Percentiles rank a stretch among this genome's conserved stretches.
These are phyloP conservation scores for Wilcoxina mikolae DNA, from an alignment of 495 filamentous ascomycete species.

Conservation along the genomic window DNA sequence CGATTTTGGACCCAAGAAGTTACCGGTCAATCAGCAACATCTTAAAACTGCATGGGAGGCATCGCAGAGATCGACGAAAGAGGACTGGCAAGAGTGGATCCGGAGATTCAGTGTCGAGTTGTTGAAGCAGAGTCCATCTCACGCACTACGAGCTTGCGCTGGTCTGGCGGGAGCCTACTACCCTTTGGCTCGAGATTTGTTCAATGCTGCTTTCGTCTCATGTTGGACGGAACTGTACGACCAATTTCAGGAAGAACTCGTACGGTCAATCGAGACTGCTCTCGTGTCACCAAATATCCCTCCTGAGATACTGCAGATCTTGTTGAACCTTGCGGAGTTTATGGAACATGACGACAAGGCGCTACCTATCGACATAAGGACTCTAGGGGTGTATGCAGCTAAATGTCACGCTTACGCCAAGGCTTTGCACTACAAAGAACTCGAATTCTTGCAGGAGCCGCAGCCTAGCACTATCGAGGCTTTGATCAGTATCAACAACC, in stretches of 20 bases:
- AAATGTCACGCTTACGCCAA: slow-evolving; percentile 97
- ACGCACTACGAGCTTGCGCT: slow-evolving; percentile 83
- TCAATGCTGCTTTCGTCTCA: slow-evolving; percentile 96
- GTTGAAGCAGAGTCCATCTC: slow-evolving; percentile 87
- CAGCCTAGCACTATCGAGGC: slow-evolving; percentile 92
- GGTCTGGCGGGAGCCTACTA: slow-evolving; percentile 80
- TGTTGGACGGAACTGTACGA: slow-evolving; percentile 98
- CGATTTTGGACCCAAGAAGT: slow-evolving; percentile 80
- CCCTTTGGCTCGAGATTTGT: slow-evolving; percentile 78
- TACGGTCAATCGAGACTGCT: slow-evolving; percentile 86
- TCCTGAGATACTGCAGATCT: slow-evolving; percentile 81
- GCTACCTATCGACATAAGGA: slow-evolving; percentile 88
- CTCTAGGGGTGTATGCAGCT: slow-evolving; percentile 77
- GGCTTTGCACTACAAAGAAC: slow-evolving; percentile 94
- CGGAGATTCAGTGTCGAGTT: slow-evolving; percentile 89
- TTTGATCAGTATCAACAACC: slow-evolving; percentile 95
- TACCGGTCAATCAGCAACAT: slow-evolving; percentile 92
- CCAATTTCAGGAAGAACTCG: slow-evolving; percentile 85
- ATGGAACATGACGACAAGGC: slow-evolving; percentile 99
- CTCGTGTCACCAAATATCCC: slow-evolving; percentile 86
- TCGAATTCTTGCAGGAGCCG: slow-evolving; percentile 95
- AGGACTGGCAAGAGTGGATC: slow-evolving; percentile 99
- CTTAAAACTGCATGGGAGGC: slow-evolving; percentile 96
- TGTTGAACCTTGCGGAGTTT: slow-evolving; percentile 94
- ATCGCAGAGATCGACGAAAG: slow-evolving; percentile 80